Conservation (phyloP, 2,329 filamentous ascomycete species). For the Dendrostoma leiphaemia region DNA sequence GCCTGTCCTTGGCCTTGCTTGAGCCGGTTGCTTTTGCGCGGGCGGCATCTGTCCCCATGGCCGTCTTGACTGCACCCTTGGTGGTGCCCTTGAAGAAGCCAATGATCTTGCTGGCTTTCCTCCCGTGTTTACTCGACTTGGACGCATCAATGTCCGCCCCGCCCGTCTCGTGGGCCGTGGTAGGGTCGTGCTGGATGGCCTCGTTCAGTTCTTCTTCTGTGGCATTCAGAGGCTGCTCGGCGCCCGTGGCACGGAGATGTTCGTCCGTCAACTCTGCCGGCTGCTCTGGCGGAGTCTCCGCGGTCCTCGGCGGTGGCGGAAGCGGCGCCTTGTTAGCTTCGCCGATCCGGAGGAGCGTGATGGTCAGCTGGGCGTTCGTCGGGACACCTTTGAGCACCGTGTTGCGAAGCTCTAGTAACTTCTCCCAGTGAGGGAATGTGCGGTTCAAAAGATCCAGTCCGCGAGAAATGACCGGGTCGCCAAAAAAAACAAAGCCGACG, state of each 20-base stretch:
- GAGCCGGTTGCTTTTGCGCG: conserved; percentile 63
- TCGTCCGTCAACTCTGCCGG: conserved; percentile 39
- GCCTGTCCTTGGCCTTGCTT: conserved; percentile 63
- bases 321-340: conserved; percentile 79
- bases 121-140: conserved; percentile 35
- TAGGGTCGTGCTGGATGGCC: conserved; percentile 51
- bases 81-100: conserved; percentile 67
- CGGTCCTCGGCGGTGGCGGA: conserved; percentile 51
- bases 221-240: conserved; percentile 53
- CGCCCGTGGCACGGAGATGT: conserved; percentile 49
- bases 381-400: conserved; percentile 78
- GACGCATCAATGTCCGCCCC: conserved; percentile 49
- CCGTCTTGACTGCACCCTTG: conserved; percentile 70
- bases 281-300: conserved; percentile 33
- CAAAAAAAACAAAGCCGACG: conserved; percentile 76
- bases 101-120: conserved; percentile 48
- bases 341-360: conserved; percentile 78
- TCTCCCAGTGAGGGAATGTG: conserved; percentile 69
- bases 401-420: conserved; percentile 70
- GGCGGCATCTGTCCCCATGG: conserved; percentile 67
- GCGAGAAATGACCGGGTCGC: conserved; percentile 68
- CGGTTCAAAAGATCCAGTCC: conserved; percentile 59
- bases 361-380: conserved; percentile 79
- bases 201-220: conserved; percentile 63
- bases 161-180: conserved; percentile 31